Base-by-base conservation (phyloP, 345 rosid genomes). In the Euphorbia peplus region DNA sequence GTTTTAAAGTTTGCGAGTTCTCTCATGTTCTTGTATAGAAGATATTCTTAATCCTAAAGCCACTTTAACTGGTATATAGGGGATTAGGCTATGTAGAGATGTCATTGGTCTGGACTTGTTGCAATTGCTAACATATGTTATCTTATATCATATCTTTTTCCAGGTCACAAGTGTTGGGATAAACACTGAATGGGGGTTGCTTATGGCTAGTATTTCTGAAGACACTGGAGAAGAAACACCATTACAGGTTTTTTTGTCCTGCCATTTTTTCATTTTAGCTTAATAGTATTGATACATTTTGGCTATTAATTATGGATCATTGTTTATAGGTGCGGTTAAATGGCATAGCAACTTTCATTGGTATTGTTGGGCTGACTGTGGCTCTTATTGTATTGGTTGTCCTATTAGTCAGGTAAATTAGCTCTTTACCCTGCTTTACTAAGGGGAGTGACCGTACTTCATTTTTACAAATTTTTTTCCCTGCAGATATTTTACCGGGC, bases 271-370 rank as follows among this genome's bases (percentile, higher is more conserved):
- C 12, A 53, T 53, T 53, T 47, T 19, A 63, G 65, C 58, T 10
- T 18, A 47, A 66, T 72, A 35, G 14, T 32, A 56, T 62, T 16
- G 21, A 52, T 37, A 66, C 10, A 8, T 35, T 69, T 39, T 57
- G 26, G 63, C 18, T 15, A 44, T 70, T 63, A 63, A 1, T 26
- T 39, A 22, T 44, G 10, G 37, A 73, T 75, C 52, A 39, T 54
- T 37, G 24, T 21, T 60, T 60, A 70, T 75, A 95, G 99, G 98
- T 95, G 60, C 88, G 99, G 64, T 77, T 95, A 77, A 95, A 95
- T 69, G 99, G 99, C 69, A 95, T 95, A 72, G 99, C 99, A 61
- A 95, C 99, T 65, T 95, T 95, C 72, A 87, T 95, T 16, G 99
- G 99, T 24, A 63, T 85, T 63, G 92, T 95, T 69, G 99, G 99